These are phyloP conservation scores for Paramyrothecium roridum DNA, from an alignment of 2,329 filamentous ascomycete species.

Conservation along the genomic window DNA sequence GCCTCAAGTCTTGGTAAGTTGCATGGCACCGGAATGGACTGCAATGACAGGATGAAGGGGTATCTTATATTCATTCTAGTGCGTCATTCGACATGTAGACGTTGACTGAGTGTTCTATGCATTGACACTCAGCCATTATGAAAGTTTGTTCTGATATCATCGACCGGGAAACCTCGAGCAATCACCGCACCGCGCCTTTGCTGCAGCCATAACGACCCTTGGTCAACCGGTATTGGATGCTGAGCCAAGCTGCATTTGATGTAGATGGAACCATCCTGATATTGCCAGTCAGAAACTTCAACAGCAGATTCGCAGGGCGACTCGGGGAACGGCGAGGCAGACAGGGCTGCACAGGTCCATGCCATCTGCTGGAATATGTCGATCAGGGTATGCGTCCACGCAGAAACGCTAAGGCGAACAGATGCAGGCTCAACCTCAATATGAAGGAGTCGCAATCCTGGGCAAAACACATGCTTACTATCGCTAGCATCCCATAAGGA, in stretches of 20 bases:
- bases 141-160: background rate
- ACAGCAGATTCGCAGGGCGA: conserved; percentile 24
- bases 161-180: conserved; percentile 29
- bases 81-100: background rate
- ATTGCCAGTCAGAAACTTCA: conserved; percentile 27
- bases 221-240: conserved; percentile 20
- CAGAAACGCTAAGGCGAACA: conserved; percentile 27
- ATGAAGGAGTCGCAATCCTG: conserved; percentile 28
- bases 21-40: too few species aligned
- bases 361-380: conserved; percentile 34
- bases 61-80: background rate
- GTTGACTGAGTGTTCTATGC: background rate
- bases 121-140: background rate
- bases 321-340: conserved; percentile 28
- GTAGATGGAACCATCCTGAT: conserved; percentile 28
- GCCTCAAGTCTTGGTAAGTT: too few species aligned
- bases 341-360: conserved; percentile 31
- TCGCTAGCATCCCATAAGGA: conserved; percentile 31
- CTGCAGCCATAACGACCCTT: conserved; percentile 23
- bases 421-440: conserved; percentile 29
- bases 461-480: conserved; percentile 17
- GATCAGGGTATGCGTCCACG: conserved; percentile 30
- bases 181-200: conserved; percentile 25
- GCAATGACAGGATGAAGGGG: background rate
- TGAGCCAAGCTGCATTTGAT: conserved; percentile 30